phyloP scores from a whole-genome alignment of 495 filamentous ascomycete genomes.

The Aspergillus coremiiformis region DNA sequence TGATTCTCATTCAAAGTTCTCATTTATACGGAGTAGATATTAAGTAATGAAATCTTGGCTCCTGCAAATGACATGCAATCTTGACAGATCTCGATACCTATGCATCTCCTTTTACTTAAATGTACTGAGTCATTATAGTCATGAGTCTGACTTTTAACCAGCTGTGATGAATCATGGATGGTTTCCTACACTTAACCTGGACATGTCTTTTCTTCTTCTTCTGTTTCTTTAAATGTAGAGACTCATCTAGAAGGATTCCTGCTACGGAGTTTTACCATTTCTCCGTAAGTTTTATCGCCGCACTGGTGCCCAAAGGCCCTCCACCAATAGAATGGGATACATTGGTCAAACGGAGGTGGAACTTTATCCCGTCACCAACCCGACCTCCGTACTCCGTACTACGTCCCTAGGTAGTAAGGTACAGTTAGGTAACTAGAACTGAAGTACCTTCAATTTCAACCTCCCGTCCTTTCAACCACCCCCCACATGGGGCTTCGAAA shows the following conservation, averaged over 20 bases:
- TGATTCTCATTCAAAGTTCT: not conserved
- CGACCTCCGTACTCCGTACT: too few species aligned
- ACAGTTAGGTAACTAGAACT: too few species aligned
- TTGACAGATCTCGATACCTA: not conserved
- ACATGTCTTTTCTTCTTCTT: not conserved
- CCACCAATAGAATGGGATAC: slow-evolving; percentile 2
- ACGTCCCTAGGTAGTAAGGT: too few species aligned
- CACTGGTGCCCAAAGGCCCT: not conserved
- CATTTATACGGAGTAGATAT: not conserved
- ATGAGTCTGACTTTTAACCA: not conserved
- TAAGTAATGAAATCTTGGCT: slow-evolving; percentile 6
- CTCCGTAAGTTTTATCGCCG: not conserved
- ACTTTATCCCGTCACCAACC: too few species aligned
- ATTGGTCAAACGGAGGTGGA: too few species aligned
- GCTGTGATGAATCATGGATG: not conserved
- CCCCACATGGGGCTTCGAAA: slow-evolving; percentile 6
- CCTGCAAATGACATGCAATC: not conserved
- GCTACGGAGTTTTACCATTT: not conserved
- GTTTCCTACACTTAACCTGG: not conserved
- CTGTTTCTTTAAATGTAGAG: too few species aligned
- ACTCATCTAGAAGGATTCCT: too few species aligned
- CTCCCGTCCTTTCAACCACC: too few species aligned
- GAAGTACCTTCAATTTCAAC: too few species aligned
- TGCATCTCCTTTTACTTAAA: too few species aligned
- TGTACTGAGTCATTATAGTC: not conserved